These are phyloP conservation scores for Cercophora sp. DNA, from an alignment of 495 filamentous ascomycete species.

Conservation along the genomic window DNA sequence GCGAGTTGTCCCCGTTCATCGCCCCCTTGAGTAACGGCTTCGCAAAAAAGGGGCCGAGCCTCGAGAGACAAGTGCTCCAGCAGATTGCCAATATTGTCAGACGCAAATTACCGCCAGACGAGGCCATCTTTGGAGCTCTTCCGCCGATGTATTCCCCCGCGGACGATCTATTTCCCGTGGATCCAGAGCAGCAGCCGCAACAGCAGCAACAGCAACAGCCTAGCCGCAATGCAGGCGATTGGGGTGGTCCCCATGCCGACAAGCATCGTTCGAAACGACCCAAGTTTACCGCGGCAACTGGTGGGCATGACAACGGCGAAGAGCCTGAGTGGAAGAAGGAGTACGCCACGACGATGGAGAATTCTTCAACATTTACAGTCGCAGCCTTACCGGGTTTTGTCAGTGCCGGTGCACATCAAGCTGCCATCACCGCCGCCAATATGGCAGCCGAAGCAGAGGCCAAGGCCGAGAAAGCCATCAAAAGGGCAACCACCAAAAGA, in stretches of 20 bases:
- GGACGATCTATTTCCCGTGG: constrained; percentile 37
- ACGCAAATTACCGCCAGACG: constrained; percentile 37
- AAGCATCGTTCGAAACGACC: constrained; percentile 20
- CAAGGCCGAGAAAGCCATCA: constrained; percentile 20
- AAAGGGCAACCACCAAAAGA: constrained; percentile 28
- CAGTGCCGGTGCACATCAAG: constrained; percentile 40
- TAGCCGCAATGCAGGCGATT: too few species aligned
- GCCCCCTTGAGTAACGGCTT: constrained; percentile 31
- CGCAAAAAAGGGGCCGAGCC: constrained; percentile 40
- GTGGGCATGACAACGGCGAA: constrained; percentile 26
- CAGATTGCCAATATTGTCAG: constrained; percentile 39
- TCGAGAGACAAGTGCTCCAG: constrained; percentile 38
- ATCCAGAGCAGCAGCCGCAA: constrained; percentile 12
- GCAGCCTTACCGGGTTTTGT: constrained; percentile 39
- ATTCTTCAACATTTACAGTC: constrained; percentile 37
- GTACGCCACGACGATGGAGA: constrained; percentile 46
- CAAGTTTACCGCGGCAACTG: constrained; percentile 22
- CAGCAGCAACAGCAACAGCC: too few species aligned
- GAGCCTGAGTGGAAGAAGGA: constrained; percentile 27
- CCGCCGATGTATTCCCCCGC: constrained; percentile 38
- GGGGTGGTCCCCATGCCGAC: too few species aligned
- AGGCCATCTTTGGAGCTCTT: constrained; percentile 36
- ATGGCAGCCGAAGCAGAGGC: constrained; percentile 19
- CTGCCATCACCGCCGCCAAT: constrained; percentile 28
- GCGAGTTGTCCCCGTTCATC: constrained; percentile 41